phyloP scores from a whole-genome alignment of 805 yeast genomes.

The Candida andamanensis region DNA sequence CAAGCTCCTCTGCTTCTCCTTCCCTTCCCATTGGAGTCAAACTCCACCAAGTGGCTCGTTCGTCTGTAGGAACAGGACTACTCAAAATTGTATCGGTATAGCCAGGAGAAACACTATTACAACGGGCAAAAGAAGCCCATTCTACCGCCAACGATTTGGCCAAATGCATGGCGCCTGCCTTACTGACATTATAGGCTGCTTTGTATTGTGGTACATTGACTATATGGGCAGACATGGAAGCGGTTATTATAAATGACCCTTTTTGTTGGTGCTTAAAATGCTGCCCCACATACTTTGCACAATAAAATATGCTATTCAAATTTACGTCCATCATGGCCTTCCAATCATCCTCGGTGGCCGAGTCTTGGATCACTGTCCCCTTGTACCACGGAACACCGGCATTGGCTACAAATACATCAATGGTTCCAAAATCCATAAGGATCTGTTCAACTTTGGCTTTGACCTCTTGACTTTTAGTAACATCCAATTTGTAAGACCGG shows the following conservation, averaged over 20 bases:
- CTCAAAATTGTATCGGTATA: conserved; percentile 16
- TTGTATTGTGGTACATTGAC: conserved; percentile 36
- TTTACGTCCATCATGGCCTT: conserved; percentile 22
- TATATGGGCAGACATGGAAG: conserved; percentile 37
- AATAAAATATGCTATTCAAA: conserved; percentile 26
- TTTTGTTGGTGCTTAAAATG: conserved; percentile 21
- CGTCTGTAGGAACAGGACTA: conserved; percentile 26
- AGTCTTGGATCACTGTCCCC: conserved; percentile 20
- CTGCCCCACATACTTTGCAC: conserved; percentile 27
- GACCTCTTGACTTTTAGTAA: conserved; percentile 21
- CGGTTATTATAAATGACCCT: conserved; percentile 33
- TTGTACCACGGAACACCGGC: conserved; percentile 31
- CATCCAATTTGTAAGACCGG: conserved; percentile 22
- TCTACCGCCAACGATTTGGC: conserved; percentile 35
- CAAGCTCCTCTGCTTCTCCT: conserved; percentile 37
- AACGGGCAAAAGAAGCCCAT: conserved; percentile 39
- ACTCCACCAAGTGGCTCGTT: conserved; percentile 35
- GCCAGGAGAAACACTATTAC: conserved; percentile 35
- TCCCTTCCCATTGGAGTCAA: conserved; percentile 44
- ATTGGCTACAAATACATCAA: conserved; percentile 28
- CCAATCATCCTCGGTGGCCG: conserved; percentile 22
- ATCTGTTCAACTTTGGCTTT: conserved; percentile 15
- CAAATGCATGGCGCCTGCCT: conserved; percentile 36
- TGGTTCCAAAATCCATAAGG: conserved; percentile 23
- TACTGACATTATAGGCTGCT: conserved; percentile 39